Percentiles rank a stretch among this genome's conserved stretches.
Evolutionary conservation across 2,329 filamentous ascomycete genomes (phyloP).

Genomic region (Verticillium klebahnii): DNA sequence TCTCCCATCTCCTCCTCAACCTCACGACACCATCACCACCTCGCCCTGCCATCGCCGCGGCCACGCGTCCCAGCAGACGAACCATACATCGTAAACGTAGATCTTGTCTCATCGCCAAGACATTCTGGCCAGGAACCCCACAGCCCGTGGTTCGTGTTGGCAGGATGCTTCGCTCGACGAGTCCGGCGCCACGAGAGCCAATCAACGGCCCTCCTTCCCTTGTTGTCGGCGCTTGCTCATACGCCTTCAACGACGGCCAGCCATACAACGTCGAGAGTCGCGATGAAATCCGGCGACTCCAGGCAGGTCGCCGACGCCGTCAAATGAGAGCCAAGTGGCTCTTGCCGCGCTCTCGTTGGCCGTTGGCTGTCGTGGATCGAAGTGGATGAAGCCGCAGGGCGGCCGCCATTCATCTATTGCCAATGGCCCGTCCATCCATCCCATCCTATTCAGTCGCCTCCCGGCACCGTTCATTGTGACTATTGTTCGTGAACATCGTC

Average conservation of each 20-base stretch:
- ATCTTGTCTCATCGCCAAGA: neutral
- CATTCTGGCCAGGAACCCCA: neutral
- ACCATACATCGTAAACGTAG: neutral
- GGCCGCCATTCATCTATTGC: neutral
- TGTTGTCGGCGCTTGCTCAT: slow-evolving; percentile 13
- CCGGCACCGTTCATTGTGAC: neutral
- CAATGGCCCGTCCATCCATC: neutral
- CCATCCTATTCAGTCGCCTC: neutral
- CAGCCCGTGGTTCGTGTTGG: neutral
- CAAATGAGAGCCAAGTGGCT: slow-evolving; percentile 11
- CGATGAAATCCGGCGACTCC: neutral
- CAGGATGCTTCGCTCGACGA: neutral
- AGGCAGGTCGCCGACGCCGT: slow-evolving; percentile 8
- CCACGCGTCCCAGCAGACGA: neutral
- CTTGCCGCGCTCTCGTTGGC: slow-evolving; percentile 4
- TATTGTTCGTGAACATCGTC: neutral
- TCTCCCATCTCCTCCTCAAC: neutral
- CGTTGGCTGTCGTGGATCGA: slow-evolving; percentile 9
- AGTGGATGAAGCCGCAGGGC: slow-evolving; percentile 2
- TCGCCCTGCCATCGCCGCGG: neutral
- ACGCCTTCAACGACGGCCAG: slow-evolving; percentile 10
- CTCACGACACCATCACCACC: neutral
- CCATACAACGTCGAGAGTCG: slow-evolving; percentile 11
- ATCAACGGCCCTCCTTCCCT: slow-evolving; percentile 6
- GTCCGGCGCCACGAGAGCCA: slow-evolving; percentile 10